Percentiles rank a stretch among this genome's conserved stretches.
Evolutionary conservation across 805 yeast genomes (phyloP).

Genomic region (Starmerella sp.): DNA sequence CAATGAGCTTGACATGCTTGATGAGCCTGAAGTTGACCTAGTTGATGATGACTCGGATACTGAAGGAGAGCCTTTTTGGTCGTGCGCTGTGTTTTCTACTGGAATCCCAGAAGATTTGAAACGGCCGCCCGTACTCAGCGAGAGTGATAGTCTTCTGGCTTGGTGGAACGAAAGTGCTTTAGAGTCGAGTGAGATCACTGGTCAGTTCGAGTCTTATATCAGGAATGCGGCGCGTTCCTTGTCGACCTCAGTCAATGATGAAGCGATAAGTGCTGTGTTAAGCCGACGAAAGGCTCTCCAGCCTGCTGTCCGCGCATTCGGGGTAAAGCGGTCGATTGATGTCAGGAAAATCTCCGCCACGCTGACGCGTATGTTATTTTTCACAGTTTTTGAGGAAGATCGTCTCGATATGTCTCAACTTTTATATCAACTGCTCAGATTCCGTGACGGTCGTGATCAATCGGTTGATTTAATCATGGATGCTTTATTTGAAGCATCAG

Average conservation of each 20-base stretch:
- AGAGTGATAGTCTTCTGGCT: neutral
- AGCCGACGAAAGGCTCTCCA: neutral
- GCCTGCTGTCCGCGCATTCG: neutral
- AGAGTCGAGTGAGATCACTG: neutral
- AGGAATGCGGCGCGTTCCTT: neutral
- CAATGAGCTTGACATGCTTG: neutral
- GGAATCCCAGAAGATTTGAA: neutral
- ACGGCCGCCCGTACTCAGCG: neutral
- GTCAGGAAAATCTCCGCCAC: neutral
- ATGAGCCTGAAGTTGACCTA: neutral
- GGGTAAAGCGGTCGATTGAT: neutral
- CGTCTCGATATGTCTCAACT: neutral
- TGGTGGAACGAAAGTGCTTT: neutral
- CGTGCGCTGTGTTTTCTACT: neutral
- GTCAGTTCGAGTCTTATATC: neutral
- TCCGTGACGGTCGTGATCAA: neutral
- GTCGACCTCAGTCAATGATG: neutral
- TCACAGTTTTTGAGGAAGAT: neutral
- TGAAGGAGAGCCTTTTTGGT: neutral
- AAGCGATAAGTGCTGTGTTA: neutral
- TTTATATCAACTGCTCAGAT: neutral
- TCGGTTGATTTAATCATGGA: neutral
- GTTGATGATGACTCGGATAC: neutral
- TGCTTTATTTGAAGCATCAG: neutral
- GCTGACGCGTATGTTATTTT: neutral